A percentile compares a stretch with the other conserved stretches of the same genome.
Evolutionary conservation across 106 monocot species (phyloP).

Genomic region (Dactylorhiza incarnata): DNA sequence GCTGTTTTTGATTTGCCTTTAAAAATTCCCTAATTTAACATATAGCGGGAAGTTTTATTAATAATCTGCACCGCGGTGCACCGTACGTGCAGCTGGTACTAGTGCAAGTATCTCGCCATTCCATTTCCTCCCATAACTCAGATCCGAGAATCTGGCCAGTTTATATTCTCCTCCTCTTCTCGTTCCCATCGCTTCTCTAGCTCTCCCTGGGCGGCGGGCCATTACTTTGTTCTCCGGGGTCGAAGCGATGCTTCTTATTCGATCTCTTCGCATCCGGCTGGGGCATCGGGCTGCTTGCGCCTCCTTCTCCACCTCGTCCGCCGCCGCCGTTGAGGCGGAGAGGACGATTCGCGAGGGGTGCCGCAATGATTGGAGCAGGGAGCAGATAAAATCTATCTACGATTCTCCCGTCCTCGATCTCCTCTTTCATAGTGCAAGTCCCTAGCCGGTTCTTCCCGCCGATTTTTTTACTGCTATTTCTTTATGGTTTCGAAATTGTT

Average conservation of each 20-base stretch:
- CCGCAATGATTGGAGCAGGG: conserved; percentile 75
- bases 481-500: too few relatives aligned
- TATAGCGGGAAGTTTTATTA: too few relatives aligned
- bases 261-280: neutral
- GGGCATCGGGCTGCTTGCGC: neutral
- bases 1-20: too few relatives aligned
- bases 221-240: neutral
- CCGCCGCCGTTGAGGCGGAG: conserved; percentile 74
- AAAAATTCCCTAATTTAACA: too few relatives aligned
- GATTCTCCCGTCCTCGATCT: conserved; percentile 93
- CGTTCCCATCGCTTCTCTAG: neutral
- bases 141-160: neutral
- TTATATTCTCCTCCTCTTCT: neutral
- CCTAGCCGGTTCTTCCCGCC: neutral
- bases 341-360: conserved; percentile 76
- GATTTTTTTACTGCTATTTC: neutral
- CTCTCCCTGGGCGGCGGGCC: neutral
- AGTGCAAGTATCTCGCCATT: neutral
- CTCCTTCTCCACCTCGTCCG: conserved; percentile 16
- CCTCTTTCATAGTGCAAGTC: conserved; percentile 77
- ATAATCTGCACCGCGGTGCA: too few relatives aligned
- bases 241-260: neutral
- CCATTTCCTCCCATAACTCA: neutral
- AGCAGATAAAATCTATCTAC: conserved; percentile 78
- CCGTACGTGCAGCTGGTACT: neutral